Evolutionary conservation across 257 asterid species (phyloP), one percentile per base, ranked within the genome.

Genomic region (Oldenlandia corymbosa): DNA sequence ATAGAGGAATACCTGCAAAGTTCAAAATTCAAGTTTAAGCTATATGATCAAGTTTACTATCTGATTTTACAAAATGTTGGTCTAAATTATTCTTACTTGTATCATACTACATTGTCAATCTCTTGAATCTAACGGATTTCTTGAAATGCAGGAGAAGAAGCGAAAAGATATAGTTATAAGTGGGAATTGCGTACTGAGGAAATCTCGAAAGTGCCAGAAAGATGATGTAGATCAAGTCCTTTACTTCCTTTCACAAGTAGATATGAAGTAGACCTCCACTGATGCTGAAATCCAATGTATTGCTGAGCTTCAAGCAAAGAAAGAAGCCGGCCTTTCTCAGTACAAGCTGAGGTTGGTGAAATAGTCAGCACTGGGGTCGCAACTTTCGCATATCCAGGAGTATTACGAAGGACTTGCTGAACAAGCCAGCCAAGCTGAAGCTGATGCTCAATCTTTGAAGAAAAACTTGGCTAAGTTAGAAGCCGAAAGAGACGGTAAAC

Each of bases 291-390:
- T n/a, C n/a, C n/a, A n/a, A n/a, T n/a, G n/a, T n/a, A n/a, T 85
- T 60, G 79, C 89, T 69, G 81, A 83, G 73, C 79, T 90, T 62
- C 94, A 93, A 86, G 88, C 87, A 43, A 94, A 93, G 78, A 90
- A 88, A 81, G 95, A 90, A 77, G 88, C 88, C 61, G 90, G 94
- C 46, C 76, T 79, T 69, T 68, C 66, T 54, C 88, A 87, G 67
- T 84, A 84, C 78, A 88, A 80, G 75, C 78, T 79, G 73, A 79
- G 83, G 68, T 71, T 80, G 76, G 90, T 83, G 64, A 86, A 79
- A 68, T 60, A 88, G 46, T 83, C 95, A 24, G 74, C 72, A 61
- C 88, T 90, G 48, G 88, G 84, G 67, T 63, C 81, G 42, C 88
- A 84, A 69, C 75, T 85, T 23, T 75, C 91, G 30, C 86, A 78